Base-by-base conservation (phyloP, 805 yeast genomes). In the Ogataea siamensis region DNA sequence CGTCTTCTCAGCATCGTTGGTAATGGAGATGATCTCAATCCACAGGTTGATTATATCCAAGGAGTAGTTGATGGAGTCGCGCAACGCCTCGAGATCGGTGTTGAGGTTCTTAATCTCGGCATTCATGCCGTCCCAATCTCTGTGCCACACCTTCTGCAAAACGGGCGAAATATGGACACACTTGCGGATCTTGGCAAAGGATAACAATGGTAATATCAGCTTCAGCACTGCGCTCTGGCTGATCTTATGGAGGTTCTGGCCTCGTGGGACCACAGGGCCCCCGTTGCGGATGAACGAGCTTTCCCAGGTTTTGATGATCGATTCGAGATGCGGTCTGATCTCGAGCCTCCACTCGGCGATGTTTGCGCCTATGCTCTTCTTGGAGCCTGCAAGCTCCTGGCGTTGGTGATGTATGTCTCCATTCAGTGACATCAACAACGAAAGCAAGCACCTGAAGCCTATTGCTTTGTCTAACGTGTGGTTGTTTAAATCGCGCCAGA, bases 51-150 rank as follows among this genome's bases (percentile, higher is more conserved):
- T 65, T 19, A 83, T 73, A 43, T 73, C 79, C 29, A 80, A 53
- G 1, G 81, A 74, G 48, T 76, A 72, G 28, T 68, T 69, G 2
- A 80, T 69, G 7, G 84, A 74, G 52, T 82, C 88, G 34, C 81
- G 70, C 34, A 82, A 63, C 4, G 81, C 79, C 45, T 81, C 87
- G 35, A 76, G 71, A 53, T 83, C 81, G 29, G 63, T 60, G 33
- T 68, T 63, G 28, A 80, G 56, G 21, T 58, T 58, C 41, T 70
- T 66, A 40, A 82, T 62, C 30, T 69, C 68, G 6, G 54, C 47
- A 49, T 79, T 80, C 87, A 84, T 80, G 0, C 70, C 74, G 11
- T 57, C 65, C 87, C 88, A 83, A 57, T 84, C 81, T 50, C 81
- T 77, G 37, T 64, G 54, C 74, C 87, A 76, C 5, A 82, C 76